Evolutionary conservation across 2,329 filamentous ascomycete genomes (phyloP), one percentile per base, ranked within the genome.

Genomic region (Fusarium virguliforme): DNA sequence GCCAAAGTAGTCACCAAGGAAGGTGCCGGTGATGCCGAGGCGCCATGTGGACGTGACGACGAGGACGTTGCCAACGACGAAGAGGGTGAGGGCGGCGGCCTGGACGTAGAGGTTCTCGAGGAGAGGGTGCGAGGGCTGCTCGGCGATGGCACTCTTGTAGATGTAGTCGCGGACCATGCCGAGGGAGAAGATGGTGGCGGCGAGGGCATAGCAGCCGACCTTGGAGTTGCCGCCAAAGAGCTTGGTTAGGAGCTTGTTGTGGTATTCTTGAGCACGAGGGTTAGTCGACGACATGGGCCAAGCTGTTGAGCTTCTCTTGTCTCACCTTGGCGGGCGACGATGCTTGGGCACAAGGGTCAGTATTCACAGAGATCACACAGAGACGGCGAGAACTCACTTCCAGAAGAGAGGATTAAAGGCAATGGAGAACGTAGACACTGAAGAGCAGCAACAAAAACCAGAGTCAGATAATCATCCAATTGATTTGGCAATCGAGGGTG

Each of bases 371-470:
- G 7, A 57, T 43, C 60, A 48, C n/a, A 18, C 15, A 22, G 37
- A 40, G 46, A 40, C 48, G 70, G 66, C 56, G 67, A 37, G 9
- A 59, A 88, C 93, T 86, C 87, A 97, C 95, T 99, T 99, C 96
- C 96, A 99, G 83, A 98, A 98, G n/a, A 96, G 91, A 24, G 96
- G 96, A 83, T 99, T 99, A 84, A 99, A 98, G 54, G 91, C 88
- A 83, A 99, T 97, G 59, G 93, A 89, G 62, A 86, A 87, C 53
- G 91, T 93, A 74, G 94, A 93, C 74, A 96, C 95, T 97, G 64
- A 54, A 64, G n/a, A 46, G 60, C n/a, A 55, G 54, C 38, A 65
- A 69, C 56, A 12, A 57, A 37, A 18, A 53, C 2, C 58, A 13
- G 10, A 26, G 67, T 76, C 60, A 76, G 70, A 67, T 40, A 24